Evolutionary conservation across 768 basidiomycete species (phyloP).

Genomic region (Mycena polygramma): DNA sequence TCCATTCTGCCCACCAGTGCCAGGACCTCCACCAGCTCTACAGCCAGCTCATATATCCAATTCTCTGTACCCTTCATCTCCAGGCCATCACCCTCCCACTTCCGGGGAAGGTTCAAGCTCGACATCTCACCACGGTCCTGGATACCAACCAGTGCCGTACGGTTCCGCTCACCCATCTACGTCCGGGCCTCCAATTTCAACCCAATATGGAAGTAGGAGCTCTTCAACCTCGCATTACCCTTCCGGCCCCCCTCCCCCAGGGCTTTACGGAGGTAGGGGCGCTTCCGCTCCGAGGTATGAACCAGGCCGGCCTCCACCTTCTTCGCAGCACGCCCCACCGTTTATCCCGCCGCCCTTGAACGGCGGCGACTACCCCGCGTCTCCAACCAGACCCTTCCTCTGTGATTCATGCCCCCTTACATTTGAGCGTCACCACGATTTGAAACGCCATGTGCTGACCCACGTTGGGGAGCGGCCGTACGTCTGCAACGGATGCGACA

Average conservation of each 20-base stretch:
- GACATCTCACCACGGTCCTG: not conserved
- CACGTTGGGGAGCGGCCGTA: constrained; percentile 90
- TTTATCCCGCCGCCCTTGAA: constrained; percentile 26
- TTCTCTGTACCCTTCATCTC: constrained; percentile 2
- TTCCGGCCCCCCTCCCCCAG: not conserved
- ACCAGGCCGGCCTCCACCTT: not conserved
- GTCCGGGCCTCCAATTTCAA: not conserved
- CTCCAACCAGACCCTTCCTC: constrained; percentile 71
- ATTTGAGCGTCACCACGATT: constrained; percentile 88
- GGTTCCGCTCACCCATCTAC: not conserved
- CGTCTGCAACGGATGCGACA: constrained; percentile 86
- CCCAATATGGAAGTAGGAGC: constrained; percentile 8
- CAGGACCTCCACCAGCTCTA: constrained; percentile 12
- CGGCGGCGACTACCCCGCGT: constrained; percentile 61
- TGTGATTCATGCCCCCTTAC: constrained; percentile 83
- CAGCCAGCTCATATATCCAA: not conserved
- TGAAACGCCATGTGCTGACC: constrained; percentile 86
- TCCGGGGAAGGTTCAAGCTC: constrained; percentile 5
- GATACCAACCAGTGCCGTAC: constrained; percentile 10
- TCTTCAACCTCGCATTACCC: constrained; percentile 3
- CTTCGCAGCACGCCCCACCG: not conserved
- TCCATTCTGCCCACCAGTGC: constrained; percentile 37
- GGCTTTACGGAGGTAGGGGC: not conserved
- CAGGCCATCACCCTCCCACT: constrained; percentile 3
- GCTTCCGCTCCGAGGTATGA: not conserved